Evolutionary conservation across 2,329 filamentous ascomycete species (phyloP), one percentile per base, ranked within the genome.

Genomic region (Neofusicoccum laricinum): DNA sequence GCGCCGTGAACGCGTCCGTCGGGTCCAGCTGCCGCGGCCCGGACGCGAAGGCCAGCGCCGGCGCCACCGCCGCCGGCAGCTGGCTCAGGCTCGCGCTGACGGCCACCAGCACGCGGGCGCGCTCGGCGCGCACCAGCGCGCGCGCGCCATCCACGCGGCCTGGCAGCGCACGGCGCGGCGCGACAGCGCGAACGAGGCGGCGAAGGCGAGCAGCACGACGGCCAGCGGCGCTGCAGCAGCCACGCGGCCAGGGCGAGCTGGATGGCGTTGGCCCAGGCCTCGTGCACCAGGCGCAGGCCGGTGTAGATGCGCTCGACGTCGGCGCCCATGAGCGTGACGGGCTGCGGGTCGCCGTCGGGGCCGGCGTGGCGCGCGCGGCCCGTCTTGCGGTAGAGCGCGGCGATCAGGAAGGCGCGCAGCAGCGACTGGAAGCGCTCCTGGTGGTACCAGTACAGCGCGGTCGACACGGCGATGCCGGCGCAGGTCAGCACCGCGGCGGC

Each of bases 201-300:
- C 84, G 83, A 0, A 86, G 68, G 53, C 4, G 4, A 30, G 25
- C 25, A 30, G 25, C 25, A 30, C 25, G 25, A 6, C 25, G 25
- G 25, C 25, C 25, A 30, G 25, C 83, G 76, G 3, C 68, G 68
- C 19, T 84, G 73, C 0, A 86, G 72, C 0, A 86, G 73, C 70
- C 77, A 86, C 53, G 79, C 78, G 0, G 79, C 79, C 1, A 85
- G 61, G 4, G 69, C 77, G 3, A 81, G 76, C 66, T 85, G 78
- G 0, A 83, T 65, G 0, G 73, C 59, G 43, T 75, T 75, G 10
- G 73, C 69, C 74, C 74, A 76, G 8, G 75, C 63, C 66, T 76
- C 74, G 57, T 76, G 73, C 8, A 71, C 70, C 10, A 71, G 74
- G 50, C 73, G 71, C 73, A 75, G 73, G 21, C 74, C 73, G 0